A percentile compares a stretch with the other conserved stretches of the same genome.
These are phyloP conservation scores for Epichloe glyceriae DNA, from an alignment of 2,329 filamentous ascomycete species.

Conservation along the genomic window DNA sequence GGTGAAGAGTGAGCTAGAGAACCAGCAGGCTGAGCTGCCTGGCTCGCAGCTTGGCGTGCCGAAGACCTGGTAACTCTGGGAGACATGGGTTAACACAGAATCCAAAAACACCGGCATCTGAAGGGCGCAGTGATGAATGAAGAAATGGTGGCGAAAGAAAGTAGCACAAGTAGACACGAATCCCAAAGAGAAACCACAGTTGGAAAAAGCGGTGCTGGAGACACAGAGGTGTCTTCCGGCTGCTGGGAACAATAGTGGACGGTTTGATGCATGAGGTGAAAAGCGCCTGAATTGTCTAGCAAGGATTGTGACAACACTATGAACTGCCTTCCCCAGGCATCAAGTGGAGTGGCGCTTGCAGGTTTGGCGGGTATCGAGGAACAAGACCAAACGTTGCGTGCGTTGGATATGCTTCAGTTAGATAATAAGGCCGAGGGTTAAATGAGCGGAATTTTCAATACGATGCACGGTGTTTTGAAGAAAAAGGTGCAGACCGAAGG, in stretches of 20 bases:
- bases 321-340: background rate
- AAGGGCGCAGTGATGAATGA: slow-evolving; percentile 17
- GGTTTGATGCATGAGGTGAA: slow-evolving; percentile 1
- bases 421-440: background rate
- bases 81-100: slow-evolving; percentile 62
- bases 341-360: slow-evolving; percentile 2
- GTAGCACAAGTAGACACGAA: background rate
- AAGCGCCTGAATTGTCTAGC: background rate
- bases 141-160: slow-evolving; percentile 6
- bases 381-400: background rate
- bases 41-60: slow-evolving; percentile 72
- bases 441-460: background rate
- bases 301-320: background rate
- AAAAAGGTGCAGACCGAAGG: background rate
- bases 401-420: background rate
- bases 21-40: slow-evolving; percentile 34
- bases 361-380: background rate
- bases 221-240: background rate
- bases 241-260: slow-evolving; percentile 7
- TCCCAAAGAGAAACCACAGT: background rate
- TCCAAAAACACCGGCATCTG: slow-evolving; percentile 9
- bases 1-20: slow-evolving; percentile 25
- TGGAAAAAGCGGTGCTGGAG: background rate
- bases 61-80: slow-evolving; percentile 92
- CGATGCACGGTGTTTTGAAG: background rate